These are phyloP conservation scores for Simmondsia chinensis DNA, from an alignment of 148 eudicot genomes.

Conservation along the genomic window DNA sequence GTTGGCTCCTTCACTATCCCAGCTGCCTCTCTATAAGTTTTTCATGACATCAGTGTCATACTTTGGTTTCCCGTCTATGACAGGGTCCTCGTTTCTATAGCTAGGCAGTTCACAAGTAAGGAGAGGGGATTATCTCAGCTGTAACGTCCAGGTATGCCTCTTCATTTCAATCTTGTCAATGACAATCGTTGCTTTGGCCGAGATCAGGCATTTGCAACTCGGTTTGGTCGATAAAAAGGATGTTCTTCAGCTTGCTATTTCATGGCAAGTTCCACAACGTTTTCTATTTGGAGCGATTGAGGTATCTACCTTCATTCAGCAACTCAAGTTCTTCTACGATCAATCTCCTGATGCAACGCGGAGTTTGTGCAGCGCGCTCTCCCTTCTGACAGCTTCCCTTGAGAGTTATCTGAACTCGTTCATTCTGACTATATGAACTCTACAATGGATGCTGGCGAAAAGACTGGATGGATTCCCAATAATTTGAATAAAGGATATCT, in stretches of 20 bases:
- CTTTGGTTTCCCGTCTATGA: conserved; percentile 44
- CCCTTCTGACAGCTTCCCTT: conserved; percentile 24
- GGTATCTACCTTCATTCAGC: conserved; percentile 31
- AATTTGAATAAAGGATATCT: conserved; percentile 40
- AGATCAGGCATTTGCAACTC: conserved; percentile 24
- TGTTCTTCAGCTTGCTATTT: conserved; percentile 11
- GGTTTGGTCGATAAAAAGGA: neutral
- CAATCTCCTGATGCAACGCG: conserved; percentile 53
- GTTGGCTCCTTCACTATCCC: conserved; percentile 50
- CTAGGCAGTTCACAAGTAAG: conserved; percentile 25
- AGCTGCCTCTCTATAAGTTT: conserved; percentile 44
- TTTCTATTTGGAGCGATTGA: conserved; percentile 37
- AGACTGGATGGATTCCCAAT: conserved; percentile 46
- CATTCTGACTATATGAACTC: conserved; percentile 30
- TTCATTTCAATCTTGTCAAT: conserved; percentile 34
- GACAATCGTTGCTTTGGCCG: conserved; percentile 29
- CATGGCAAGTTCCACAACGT: conserved; percentile 56
- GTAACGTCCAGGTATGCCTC: conserved; percentile 48
- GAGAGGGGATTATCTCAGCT: conserved; percentile 44
- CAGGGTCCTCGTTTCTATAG: conserved; percentile 26
- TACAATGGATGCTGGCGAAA: conserved; percentile 25
- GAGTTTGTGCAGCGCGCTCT: conserved; percentile 34
- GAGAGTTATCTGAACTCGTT: conserved; percentile 40
- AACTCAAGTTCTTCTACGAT: conserved; percentile 37
- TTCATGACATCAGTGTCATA: conserved; percentile 34